Evolutionary conservation across 2,329 filamentous ascomycete genomes (phyloP), one percentile per base, ranked within the genome.

Genomic region (Fusarium sarcochroum): DNA sequence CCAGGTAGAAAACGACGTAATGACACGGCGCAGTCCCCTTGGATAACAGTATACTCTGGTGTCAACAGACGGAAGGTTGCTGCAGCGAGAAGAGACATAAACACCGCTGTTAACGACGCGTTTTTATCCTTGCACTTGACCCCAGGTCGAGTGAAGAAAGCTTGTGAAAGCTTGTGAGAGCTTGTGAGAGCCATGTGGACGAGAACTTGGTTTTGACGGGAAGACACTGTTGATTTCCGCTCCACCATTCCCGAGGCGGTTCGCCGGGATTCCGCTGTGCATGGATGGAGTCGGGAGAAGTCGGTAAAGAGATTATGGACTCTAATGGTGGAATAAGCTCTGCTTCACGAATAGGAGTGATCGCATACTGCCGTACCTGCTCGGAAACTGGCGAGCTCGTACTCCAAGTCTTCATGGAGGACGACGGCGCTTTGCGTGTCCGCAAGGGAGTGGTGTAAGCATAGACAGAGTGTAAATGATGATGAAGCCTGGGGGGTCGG

Each of bases 11-110:
- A 48, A 4, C 51, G 51, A 3, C 47, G 57, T 9, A 64, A 32
- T 0, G 61, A 64, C 3, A 64, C 61, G 6, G 61, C 61, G 7
- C 61, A 64, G 47, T 64, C 61, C 32, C 61, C 57, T 47, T 49
- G 58, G 14, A 61, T 13, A 5, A 21, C 6, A 15, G 30, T 57
- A 17, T 61, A 61, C 9, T 61, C n/a, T 4, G 6, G 13, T 6
- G 61, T 51, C 37, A 64, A 44, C 6, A 57, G 15, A 8, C 20
- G 21, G 20, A 61, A 64, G 18, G 57, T 52, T 35, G 47, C 25
- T 4, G 21, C 37, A 6, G 38, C 38, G 9, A 41, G 21, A 20
- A 41, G n/a, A 20, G 38, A 41, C 38, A 41, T 23, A 18, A 41
- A 13, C 18, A 10, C 38, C 6, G 38, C 38, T 20, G 38, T 41